These are phyloP conservation scores for Westerdykella aurantiaca DNA, from an alignment of 2,329 filamentous ascomycete species.

Conservation along the genomic window DNA sequence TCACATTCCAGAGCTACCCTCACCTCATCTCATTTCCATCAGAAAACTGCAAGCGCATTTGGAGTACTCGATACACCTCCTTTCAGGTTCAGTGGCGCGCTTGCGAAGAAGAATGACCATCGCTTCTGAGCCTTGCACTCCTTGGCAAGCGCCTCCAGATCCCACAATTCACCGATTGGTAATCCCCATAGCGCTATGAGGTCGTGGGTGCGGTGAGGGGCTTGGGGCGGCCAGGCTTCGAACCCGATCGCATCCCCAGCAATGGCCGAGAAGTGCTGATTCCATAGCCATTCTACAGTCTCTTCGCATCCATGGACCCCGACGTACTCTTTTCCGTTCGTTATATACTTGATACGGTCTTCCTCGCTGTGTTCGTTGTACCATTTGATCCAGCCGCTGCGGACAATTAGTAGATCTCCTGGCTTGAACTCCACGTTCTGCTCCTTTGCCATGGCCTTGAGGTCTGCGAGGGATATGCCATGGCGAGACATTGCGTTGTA, in stretches of 20 bases:
- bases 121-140: conserved; percentile 27
- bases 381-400: conserved; percentile 4
- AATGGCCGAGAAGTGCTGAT: conserved; percentile 26
- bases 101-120: conserved; percentile 39
- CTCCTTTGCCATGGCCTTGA: conserved; percentile 2
- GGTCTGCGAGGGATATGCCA: conserved; percentile 1
- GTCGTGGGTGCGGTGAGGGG: conserved; percentile 2
- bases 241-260: conserved; percentile 26
- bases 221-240: conserved; percentile 17
- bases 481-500: conserved; percentile 3
- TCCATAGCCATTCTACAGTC: conserved; percentile 10
- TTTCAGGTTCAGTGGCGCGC: conserved; percentile 38
- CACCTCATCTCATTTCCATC: background rate
- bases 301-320: background rate
- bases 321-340: background rate
- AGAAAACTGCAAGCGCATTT: conserved; percentile 27
- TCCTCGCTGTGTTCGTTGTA: conserved; percentile 1
- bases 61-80: conserved; percentile 28
- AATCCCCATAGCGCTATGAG: conserved; percentile 41
- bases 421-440: conserved; percentile 1
- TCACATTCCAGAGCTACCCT: background rate
- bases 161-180: conserved; percentile 19
- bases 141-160: conserved; percentile 37
- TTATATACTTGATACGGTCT: conserved; percentile 1
- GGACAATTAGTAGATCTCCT: conserved; percentile 2